Base-by-base conservation (phyloP, 306 rosid species). In the Echinosophora koreensis region DNA sequence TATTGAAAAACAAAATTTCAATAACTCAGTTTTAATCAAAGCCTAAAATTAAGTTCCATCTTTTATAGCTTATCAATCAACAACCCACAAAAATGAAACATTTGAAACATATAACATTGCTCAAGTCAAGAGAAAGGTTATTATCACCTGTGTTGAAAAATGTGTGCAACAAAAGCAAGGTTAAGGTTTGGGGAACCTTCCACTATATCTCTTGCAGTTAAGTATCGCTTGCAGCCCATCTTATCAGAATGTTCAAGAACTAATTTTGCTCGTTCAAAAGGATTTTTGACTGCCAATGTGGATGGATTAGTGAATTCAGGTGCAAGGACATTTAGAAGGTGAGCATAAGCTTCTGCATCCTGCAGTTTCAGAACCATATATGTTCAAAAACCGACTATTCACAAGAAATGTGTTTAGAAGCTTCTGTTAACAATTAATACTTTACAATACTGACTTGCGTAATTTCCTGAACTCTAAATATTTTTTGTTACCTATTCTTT, bases 121-220 rank as follows among this genome's bases (percentile, higher is more conserved):
- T 74, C 32, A 73, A 66, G 62, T 74, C 32, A 76, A 62, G 71
- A 69, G 74, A 30, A 34, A 71, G 52, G 27, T 30, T 64, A 71
- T 63, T 49, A 88, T 87, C 87, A 94, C 99, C 99, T 95, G 58
- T 83, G 93, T 88, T 95, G 97, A 87, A 95, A 95, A 71, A 95
- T 81, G 79, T 92, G 99, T 15, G 99, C 99, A 34, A 95, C 99
- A 81, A 95, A 95, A 59, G 99, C 97, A 73, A 95, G 97, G 79
- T 95, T 95, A 52, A 95, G 96, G 80, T 95, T 95, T n/a, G 97
- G 97, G 42, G 97, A 95, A 70, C 97, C 99, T 87, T 95, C 99
- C 68, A 95, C 85, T 16, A 95, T 92, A 79, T 95, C 99, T 87
- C 88, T 90, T 42, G 97, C 94, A 16, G 97, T 95, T 62, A 95